Evolutionary conservation across 1,284 basidiomycete species (phyloP).

Genomic region (Vanrija pseudolonga): DNA sequence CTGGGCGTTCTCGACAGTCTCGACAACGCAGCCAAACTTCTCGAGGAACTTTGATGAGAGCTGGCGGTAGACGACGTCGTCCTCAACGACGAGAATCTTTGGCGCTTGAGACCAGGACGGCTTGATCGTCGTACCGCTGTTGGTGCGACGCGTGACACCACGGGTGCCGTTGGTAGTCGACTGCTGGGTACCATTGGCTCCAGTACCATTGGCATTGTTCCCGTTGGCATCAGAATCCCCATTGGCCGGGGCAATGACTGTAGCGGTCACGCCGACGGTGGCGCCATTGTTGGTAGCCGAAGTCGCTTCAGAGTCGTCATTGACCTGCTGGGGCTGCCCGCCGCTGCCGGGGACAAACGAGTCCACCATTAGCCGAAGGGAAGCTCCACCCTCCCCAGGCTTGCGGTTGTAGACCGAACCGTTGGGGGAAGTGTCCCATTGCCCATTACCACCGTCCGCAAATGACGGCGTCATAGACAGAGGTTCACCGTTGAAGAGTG

Average conservation of each 20-base stretch:
- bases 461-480: conserved; percentile 23
- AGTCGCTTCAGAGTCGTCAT: neutral
- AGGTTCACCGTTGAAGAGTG: conserved; percentile 27
- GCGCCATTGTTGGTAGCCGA: neutral
- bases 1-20: conserved; percentile 90
- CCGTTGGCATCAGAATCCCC: neutral
- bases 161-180: conserved; percentile 4
- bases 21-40: conserved; percentile 90
- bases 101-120: conserved; percentile 86
- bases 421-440: too few species aligned
- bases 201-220: too few species aligned
- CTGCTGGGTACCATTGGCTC: neutral
- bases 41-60: conserved; percentile 89
- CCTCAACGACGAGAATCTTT: conserved; percentile 85
- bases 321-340: neutral
- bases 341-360: conserved; percentile 14
- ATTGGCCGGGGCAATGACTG: neutral
- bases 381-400: conserved; percentile 23
- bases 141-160: conserved; percentile 27
- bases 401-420: conserved; percentile 30
- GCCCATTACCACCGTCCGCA: too few species aligned
- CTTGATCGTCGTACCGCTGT: conserved; percentile 59
- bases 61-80: conserved; percentile 85
- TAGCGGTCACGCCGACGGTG: too few species aligned
- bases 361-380: conserved; percentile 29